Percentiles rank a stretch among this genome's conserved stretches.
phyloP scores from a whole-genome alignment of 345 rosid species.

The Arabidopsis thaliana region DNA sequence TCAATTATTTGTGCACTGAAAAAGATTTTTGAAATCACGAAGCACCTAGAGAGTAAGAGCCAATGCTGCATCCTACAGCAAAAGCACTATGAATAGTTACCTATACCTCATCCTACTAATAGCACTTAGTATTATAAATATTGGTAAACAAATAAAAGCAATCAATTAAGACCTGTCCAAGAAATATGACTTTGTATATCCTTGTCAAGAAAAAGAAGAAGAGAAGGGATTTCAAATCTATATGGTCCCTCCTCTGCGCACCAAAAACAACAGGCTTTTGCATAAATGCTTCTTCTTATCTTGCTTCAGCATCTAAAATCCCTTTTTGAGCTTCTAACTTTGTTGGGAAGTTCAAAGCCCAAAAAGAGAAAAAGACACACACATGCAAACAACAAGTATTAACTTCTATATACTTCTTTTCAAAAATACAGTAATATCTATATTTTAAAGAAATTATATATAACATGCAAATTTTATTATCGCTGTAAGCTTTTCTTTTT shows the following conservation, averaged over 20 bases:
- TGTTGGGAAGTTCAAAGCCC: slow-evolving; percentile 42
- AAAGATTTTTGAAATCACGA: slow-evolving; percentile 32
- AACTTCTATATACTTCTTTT: neutral
- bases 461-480: slow-evolving; percentile 1
- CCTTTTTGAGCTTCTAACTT: slow-evolving; percentile 44
- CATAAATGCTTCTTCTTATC: slow-evolving; percentile 45
- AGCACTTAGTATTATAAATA: neutral
- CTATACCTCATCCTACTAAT: slow-evolving; percentile 20
- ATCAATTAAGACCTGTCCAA: slow-evolving; percentile 9
- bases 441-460: neutral
- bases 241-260: slow-evolving; percentile 46
- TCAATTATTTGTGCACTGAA: slow-evolving; percentile 31
- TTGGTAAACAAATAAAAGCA: slow-evolving; percentile 10
- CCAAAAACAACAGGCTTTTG: slow-evolving; percentile 42
- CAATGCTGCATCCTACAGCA: slow-evolving; percentile 35
- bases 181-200: slow-evolving; percentile 1
- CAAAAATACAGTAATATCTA: neutral
- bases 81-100: slow-evolving; percentile 34
- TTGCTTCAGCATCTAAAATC: slow-evolving; percentile 27
- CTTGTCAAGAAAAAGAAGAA: slow-evolving; percentile 25
- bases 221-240: slow-evolving; percentile 8
- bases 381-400: slow-evolving; percentile 39
- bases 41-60: slow-evolving; percentile 45
- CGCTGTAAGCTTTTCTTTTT: neutral
- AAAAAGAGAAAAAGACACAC: slow-evolving; percentile 42